phyloP scores from a whole-genome alignment of 257 asterid species.

The Nicotiana knightiana region DNA sequence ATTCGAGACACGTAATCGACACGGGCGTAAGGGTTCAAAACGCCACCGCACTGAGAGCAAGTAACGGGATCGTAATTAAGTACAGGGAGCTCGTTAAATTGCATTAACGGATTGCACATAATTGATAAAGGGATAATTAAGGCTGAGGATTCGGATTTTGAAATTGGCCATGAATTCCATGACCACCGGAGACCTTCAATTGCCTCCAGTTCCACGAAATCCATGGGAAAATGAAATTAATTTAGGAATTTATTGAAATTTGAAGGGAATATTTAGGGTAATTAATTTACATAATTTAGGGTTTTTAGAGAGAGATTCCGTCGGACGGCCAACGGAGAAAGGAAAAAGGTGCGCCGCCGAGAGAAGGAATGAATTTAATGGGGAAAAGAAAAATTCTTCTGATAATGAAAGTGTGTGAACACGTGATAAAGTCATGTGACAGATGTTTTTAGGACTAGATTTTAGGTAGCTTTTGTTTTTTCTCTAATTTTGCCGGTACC shows the following conservation, averaged over 20 bases:
- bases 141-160: slow-evolving; percentile 57
- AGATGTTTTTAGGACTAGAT: background rate
- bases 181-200: slow-evolving; percentile 98
- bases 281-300: background rate
- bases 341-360: background rate
- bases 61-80: slow-evolving; percentile 66
- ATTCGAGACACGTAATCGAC: slow-evolving; percentile 62
- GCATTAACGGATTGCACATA: slow-evolving; percentile 74
- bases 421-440: background rate
- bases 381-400: background rate
- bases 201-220: slow-evolving; percentile 86
- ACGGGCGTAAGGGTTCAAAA: slow-evolving; percentile 83
- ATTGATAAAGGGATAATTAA: slow-evolving; percentile 77
- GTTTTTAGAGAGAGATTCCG: background rate
- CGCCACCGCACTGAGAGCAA: slow-evolving; percentile 69
- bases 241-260: slow-evolving; percentile 8
- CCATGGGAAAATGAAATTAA: slow-evolving; percentile 38
- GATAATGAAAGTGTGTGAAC: background rate
- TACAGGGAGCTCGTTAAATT: slow-evolving; percentile 69
- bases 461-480: no score
- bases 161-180: slow-evolving; percentile 90
- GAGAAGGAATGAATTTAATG: background rate
- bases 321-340: background rate
- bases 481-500: no score
- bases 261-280: background rate